phyloP scores from a whole-genome alignment of 306 rosid genomes.

The Canavalia gladiata region DNA sequence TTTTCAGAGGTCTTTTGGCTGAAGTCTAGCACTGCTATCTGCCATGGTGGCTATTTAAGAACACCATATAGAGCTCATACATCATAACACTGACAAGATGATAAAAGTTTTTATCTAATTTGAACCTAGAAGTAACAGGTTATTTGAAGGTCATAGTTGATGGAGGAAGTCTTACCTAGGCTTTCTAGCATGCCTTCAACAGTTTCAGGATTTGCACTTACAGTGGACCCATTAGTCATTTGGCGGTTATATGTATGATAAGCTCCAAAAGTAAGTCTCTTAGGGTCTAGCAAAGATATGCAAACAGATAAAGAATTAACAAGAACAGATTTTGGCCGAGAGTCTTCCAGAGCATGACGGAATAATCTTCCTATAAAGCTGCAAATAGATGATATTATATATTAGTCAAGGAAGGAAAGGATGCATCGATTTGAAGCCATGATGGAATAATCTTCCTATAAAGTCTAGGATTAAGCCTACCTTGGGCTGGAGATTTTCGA shows the following conservation, averaged over 20 bases:
- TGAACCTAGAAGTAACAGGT: conserved; percentile 15
- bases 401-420: conserved; percentile 26
- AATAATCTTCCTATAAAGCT: conserved; percentile 95
- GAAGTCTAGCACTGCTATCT: neutral
- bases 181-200: conserved; percentile 98
- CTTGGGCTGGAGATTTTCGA: conserved; percentile 88
- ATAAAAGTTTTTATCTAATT: neutral
- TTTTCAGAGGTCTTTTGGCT: neutral
- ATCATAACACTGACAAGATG: conserved; percentile 2
- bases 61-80: conserved; percentile 20
- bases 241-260: conserved; percentile 81
- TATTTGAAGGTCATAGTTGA: conserved; percentile 19
- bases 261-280: conserved; percentile 74
- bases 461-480: conserved; percentile 46
- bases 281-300: conserved; percentile 96
- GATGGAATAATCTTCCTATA: too few species aligned
- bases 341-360: conserved; percentile 88
- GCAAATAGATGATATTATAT: conserved; percentile 44
- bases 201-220: conserved; percentile 85
- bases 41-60: conserved; percentile 6
- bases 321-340: conserved; percentile 94
- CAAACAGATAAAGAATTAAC: conserved; percentile 91
- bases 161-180: conserved; percentile 65
- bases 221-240: conserved; percentile 65
- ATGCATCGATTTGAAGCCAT: conserved; percentile 4